phyloP scores from a whole-genome alignment of 495 filamentous ascomycete genomes.

The Podospora pseudopauciseta region DNA sequence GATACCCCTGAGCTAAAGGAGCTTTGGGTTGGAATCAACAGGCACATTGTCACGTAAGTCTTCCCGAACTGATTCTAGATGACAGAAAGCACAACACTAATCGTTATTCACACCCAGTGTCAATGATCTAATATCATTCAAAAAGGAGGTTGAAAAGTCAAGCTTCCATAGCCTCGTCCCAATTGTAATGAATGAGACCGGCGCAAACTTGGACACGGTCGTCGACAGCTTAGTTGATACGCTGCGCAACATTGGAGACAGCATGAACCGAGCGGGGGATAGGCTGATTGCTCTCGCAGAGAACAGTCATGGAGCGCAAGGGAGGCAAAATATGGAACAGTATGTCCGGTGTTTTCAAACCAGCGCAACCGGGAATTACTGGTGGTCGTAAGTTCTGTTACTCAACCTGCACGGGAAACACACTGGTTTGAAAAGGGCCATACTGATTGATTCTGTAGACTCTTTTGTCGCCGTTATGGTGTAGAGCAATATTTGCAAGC shows the following conservation, averaged over 20 bases:
- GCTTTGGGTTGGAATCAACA: slow-evolving; percentile 30
- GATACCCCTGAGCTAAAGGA: slow-evolving; percentile 23
- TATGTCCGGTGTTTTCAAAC: slow-evolving; percentile 2
- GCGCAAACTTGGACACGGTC: slow-evolving; percentile 7
- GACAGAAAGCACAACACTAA: slow-evolving; percentile 1
- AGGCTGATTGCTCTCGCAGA: not conserved
- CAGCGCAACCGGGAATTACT: slow-evolving; percentile 3
- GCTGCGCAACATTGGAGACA: not conserved
- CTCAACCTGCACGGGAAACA: not conserved
- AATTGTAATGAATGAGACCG: slow-evolving; percentile 3
- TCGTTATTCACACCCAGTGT: slow-evolving; percentile 13
- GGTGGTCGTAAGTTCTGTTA: slow-evolving; percentile 8
- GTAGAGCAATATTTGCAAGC: not conserved
- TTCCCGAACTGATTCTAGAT: not conserved
- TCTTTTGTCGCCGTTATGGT: not conserved
- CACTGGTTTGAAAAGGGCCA: not conserved
- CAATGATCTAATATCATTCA: slow-evolving; percentile 36
- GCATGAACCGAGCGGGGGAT: not conserved
- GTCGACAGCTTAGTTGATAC: not conserved
- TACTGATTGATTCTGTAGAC: not conserved
- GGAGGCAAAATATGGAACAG: not conserved
- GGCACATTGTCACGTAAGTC: slow-evolving; percentile 18
- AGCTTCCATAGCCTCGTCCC: slow-evolving; percentile 13
- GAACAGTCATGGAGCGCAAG: not conserved
- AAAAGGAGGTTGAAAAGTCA: slow-evolving; percentile 31